phyloP scores from a whole-genome alignment of 108 stramenopile genomes.

The Stephanodiscus minutulus region DNA sequence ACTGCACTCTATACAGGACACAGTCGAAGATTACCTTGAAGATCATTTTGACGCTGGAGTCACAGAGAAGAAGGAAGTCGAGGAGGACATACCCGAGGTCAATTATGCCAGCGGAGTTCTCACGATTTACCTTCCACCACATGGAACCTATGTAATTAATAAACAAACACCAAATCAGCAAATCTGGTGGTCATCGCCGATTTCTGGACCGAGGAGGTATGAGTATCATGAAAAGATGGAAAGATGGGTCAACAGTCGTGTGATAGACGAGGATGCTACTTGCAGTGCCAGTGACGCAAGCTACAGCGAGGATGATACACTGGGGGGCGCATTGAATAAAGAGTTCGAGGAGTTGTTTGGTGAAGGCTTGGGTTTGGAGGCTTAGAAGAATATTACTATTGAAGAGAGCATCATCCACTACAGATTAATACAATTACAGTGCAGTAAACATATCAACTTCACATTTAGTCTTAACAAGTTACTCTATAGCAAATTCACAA shows the following conservation, averaged over 20 bases:
- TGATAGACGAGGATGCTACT: conserved; percentile 36
- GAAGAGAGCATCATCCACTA: conserved; percentile 2
- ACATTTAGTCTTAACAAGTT: background rate
- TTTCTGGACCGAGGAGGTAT: conserved; percentile 91
- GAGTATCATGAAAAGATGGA: conserved; percentile 70
- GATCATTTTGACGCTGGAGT: conserved; percentile 52
- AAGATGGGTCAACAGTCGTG: conserved; percentile 76
- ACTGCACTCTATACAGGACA: conserved; percentile 87
- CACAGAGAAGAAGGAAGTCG: conserved; percentile 13
- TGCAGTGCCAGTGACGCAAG: background rate
- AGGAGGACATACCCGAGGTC: conserved; percentile 61
- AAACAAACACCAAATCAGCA: conserved; percentile 96
- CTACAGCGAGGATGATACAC: conserved; percentile 31
- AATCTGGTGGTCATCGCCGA: conserved; percentile 88
- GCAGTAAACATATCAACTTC: background rate
- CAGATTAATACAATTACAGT: background rate
- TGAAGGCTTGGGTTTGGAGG: conserved; percentile 53
- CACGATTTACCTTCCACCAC: conserved; percentile 70
- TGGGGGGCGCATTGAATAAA: conserved; percentile 55
- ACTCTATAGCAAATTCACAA: background rate
- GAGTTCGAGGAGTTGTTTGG: conserved; percentile 65
- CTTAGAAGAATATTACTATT: conserved; percentile 7
- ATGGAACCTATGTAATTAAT: conserved; percentile 95
- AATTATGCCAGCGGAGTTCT: conserved; percentile 76
- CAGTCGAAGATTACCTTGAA: conserved; percentile 83